These are phyloP conservation scores for Wickerhamiella azymoides DNA, from an alignment of 805 yeast species.

Conservation along the genomic window DNA sequence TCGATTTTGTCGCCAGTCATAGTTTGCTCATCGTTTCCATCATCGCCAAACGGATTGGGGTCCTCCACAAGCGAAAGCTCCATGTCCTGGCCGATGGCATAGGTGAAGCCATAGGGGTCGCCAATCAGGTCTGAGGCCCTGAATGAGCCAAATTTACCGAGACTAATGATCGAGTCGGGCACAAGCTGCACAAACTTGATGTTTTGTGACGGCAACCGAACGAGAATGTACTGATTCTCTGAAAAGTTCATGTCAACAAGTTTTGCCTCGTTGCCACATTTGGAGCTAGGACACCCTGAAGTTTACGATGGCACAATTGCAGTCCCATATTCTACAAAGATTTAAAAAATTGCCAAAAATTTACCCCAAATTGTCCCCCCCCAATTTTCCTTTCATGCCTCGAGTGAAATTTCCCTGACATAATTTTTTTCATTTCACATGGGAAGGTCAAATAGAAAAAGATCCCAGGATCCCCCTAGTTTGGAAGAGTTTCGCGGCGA, in stretches of 20 bases:
- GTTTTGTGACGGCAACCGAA: constrained; percentile 73
- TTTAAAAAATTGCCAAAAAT: neutral
- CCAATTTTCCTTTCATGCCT: neutral
- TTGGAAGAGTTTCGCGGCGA: constrained; percentile 58
- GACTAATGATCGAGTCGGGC: constrained; percentile 44
- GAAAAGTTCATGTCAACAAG: neutral
- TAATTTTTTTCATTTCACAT: constrained; percentile 10
- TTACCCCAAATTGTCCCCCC: neutral
- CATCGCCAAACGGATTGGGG: constrained; percentile 19
- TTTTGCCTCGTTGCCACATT: neutral
- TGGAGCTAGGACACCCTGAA: too few species aligned
- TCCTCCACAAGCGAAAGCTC: constrained; percentile 21
- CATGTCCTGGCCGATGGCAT: constrained; percentile 55
- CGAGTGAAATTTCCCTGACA: constrained; percentile 1
- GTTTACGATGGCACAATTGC: too few species aligned
- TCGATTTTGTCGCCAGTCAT: constrained; percentile 52
- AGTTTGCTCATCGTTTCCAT: constrained; percentile 37
- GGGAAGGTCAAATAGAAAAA: constrained; percentile 77
- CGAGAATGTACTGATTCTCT: constrained; percentile 42
- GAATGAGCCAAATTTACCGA: constrained; percentile 90
- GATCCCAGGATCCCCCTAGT: constrained; percentile 86
- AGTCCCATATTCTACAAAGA: too few species aligned
- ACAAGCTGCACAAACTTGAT: constrained; percentile 56
- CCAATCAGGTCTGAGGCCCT: constrained; percentile 63
- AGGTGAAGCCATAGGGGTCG: constrained; percentile 73